Conservation (phyloP, 2,329 filamentous ascomycete species). For the Aspergillus neotritici region DNA sequence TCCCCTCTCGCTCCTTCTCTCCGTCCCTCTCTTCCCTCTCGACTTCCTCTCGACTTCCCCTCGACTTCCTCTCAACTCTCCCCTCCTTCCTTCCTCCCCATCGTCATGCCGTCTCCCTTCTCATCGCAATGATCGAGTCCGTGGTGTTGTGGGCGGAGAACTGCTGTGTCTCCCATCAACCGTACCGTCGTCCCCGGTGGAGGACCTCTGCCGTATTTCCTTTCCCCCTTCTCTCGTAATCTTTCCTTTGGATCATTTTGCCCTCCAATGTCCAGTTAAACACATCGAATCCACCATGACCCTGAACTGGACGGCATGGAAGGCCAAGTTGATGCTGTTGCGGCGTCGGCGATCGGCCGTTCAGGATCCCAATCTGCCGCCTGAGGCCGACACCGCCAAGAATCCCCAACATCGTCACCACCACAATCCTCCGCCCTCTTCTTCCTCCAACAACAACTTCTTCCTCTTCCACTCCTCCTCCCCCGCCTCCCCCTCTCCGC, state of each 20-base stretch:
- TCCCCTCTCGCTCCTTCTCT: background rate
- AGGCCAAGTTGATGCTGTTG: too few species aligned
- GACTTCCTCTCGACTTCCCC: constrained; percentile 7
- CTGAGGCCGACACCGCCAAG: background rate
- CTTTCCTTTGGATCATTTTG: background rate
- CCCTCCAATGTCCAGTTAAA: background rate
- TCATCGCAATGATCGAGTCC: background rate
- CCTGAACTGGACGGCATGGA: too few species aligned
- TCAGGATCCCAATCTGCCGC: background rate
- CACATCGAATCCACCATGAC: too few species aligned
- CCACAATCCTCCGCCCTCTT: background rate
- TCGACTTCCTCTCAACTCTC: background rate
- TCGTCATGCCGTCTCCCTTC: constrained; percentile 7
- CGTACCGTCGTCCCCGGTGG: too few species aligned
- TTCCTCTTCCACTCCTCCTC: background rate
- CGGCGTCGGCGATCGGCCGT: too few species aligned
- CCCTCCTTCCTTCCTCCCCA: background rate
- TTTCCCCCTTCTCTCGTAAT: background rate
- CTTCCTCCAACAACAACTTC: background rate
- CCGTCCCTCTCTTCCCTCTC: background rate
- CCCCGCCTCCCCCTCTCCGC: constrained; percentile 1
- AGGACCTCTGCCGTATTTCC: too few species aligned
- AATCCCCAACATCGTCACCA: background rate
- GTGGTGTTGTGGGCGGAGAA: too few species aligned
- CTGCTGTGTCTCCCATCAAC: too few species aligned